Base-by-base conservation (phyloP, 2,329 filamentous ascomycete genomes). In the Talaromyces sp. region DNA sequence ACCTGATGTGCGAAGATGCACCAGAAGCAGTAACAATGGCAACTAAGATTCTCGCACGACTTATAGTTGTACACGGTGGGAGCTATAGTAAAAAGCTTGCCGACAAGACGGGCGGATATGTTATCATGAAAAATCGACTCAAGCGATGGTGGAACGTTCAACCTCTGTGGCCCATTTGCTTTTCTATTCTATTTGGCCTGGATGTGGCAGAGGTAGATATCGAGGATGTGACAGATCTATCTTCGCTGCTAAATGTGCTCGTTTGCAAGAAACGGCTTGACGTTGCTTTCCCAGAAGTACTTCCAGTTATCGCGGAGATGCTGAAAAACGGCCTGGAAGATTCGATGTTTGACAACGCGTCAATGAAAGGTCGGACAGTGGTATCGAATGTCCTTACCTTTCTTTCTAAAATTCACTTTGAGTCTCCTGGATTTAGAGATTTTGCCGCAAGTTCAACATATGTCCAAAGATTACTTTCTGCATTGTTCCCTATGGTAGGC, bases 91-190 rank as follows among this genome's bases (percentile, higher is more conserved):
- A 87, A 59, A 96, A 96, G 70, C 97, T 99, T 67, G 83, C 88
- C 14, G 84, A 87, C 21, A 96, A 96, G 76, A 92, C 89, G 11
- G 91, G 92, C 33, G 96, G 96, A 1, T 97, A 97, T 73, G 83
- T 83, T 37, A 89, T 97, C 65, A 88, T 98, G 86, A 89, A 89
- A 40, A 85, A 90, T 69, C 86, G 91, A 35, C 78, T 99, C 3
- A 92, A 88, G 71, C 83, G 88, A 69, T 97, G 93, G 87, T 99
- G 95, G 93, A 88, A 91, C 70, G 84, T 92, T 16, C 86, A 92
- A 2, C 86, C 87, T 0, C 77, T 98, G 28, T 98, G 95, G 95
- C 87, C 89, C 0, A 88, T 95, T 48, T 92, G 90, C 71, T 91
- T 99, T 75, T 88, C 91, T 60, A 89, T 98, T 23, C 77, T 99